Base-by-base conservation (phyloP, 257 asterid genomes). In the Nyctanthes arbortristis region DNA sequence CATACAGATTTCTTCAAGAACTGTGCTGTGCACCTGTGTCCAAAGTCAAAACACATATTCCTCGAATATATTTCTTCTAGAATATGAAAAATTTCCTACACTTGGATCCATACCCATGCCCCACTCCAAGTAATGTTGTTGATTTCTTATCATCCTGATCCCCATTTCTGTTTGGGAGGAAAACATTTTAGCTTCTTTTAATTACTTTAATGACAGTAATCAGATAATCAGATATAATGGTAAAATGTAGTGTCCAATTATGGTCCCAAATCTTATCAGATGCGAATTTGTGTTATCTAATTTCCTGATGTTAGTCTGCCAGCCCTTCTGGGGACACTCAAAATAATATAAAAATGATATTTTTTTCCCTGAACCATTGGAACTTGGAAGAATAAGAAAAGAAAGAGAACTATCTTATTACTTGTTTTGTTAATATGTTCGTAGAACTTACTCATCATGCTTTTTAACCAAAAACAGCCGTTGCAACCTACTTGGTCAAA, bases 381-480 rank as follows among this genome's bases (percentile, higher is more conserved):
- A 4, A 49, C 59, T 52, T 52, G 30, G 30, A 18, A 22, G 52
- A 43, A 4, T 43, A 43, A 13, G n/a, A 43, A 43, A 13, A 37
- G 1, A 0, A 22, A 43, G 8, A 43, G 22, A 43, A 43, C 52
- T 8, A 43, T 43, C 52, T 43, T 43, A 43, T 43, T 2, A 43
- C 22, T 43, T 43, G n/a, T 14, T 43, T 4, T 18, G 5, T 16
- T 43, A 16, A 27, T 30, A 16, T 20, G 16, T 29, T 74, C n/a
- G n/a, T 30, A 52, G 27, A 59, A 34, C 69, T 70, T 74, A 32
- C 56, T 45, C 63, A 30, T 7, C 56, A n/a, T 62, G 47, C 30
- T 20, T 14, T 45, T 29, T 31, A 29, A 35, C 72, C 25, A 4
- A 24, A 14, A 14, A 16, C 4, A 24, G 54, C 54, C n/a, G n/a